Conservation (phyloP, 441 rosid genomes). For the Hura crepitans region DNA sequence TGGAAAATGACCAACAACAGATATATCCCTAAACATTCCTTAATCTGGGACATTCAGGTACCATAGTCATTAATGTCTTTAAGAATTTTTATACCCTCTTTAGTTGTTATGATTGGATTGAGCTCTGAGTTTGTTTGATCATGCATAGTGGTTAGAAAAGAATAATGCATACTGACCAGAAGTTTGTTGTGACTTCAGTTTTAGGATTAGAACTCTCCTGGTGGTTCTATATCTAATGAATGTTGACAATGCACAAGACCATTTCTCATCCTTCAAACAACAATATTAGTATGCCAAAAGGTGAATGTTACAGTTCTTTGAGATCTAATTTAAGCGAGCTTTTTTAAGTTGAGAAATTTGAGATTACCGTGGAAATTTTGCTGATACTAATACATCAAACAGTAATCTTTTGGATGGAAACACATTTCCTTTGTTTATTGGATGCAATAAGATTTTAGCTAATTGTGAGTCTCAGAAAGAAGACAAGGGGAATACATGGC, state of each 20-base stretch:
- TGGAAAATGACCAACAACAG: too few species aligned
- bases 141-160: background rate
- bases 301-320: background rate
- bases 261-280: background rate
- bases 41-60: too few species aligned
- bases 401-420: background rate
- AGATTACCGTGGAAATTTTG: background rate
- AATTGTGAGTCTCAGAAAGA: background rate
- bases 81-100: background rate
- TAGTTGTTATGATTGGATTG: background rate
- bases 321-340: background rate
- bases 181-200: background rate
- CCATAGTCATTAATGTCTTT: background rate
- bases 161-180: background rate
- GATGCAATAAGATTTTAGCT: background rate
- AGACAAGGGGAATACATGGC: background rate
- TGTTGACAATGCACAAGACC: background rate
- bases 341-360: background rate
- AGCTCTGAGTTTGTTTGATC: too few species aligned
- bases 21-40: too few species aligned
- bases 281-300: background rate
- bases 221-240: background rate
- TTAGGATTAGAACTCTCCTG: background rate
- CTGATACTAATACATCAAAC: background rate
- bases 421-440: background rate